phyloP scores from a whole-genome alignment of 2,329 filamentous ascomycete species.

The Drechmeria coniospora region DNA sequence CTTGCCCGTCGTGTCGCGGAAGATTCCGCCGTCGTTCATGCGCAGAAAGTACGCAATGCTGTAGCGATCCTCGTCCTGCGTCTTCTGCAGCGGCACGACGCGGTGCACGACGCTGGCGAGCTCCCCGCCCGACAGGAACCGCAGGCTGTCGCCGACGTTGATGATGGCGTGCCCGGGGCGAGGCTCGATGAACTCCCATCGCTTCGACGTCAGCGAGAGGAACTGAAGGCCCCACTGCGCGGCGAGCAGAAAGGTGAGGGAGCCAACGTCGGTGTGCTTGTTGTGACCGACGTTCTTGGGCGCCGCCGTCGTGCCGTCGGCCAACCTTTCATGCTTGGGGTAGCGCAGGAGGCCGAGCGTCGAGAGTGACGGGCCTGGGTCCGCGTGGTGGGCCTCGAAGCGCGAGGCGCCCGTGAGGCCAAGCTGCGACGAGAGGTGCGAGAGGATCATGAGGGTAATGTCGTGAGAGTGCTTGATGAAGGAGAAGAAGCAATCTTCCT shows the following conservation, averaged over 20 bases:
- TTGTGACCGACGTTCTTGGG: slow-evolving; percentile 29
- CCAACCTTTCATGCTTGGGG: no score
- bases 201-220: slow-evolving; percentile 21
- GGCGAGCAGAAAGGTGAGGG: slow-evolving; percentile 35
- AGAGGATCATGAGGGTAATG: no score
- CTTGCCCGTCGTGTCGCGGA: slow-evolving; percentile 4
- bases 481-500: no score
- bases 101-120: slow-evolving; percentile 5
- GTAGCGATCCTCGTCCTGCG: slow-evolving; percentile 3
- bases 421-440: no score
- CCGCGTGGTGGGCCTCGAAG: neutral
- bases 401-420: neutral
- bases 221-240: slow-evolving; percentile 40
- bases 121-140: slow-evolving; percentile 4
- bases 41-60: slow-evolving; percentile 4
- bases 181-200: slow-evolving; percentile 3
- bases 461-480: no score
- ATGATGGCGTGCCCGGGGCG: slow-evolving; percentile 3
- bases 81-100: slow-evolving; percentile 1
- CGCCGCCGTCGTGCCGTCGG: neutral
- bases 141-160: slow-evolving; percentile 5
- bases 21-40: slow-evolving; percentile 1
- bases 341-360: neutral
- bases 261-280: slow-evolving; percentile 38
- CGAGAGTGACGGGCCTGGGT: neutral